These are phyloP conservation scores for Zygosaccharomyces rouxii DNA, from an alignment of 805 yeast species.

Conservation along the genomic window DNA sequence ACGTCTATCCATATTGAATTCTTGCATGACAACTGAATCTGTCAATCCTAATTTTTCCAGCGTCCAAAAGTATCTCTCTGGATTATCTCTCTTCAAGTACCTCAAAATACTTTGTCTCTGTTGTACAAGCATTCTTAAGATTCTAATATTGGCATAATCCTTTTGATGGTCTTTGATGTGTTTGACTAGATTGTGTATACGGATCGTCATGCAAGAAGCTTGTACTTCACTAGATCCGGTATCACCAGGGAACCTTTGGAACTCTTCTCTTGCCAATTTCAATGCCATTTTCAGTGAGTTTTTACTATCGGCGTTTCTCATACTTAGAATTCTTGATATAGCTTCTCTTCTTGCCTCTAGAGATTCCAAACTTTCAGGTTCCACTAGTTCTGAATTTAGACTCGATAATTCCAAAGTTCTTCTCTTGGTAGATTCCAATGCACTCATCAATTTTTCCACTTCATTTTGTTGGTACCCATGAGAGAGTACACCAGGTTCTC, in stretches of 20 bases:
- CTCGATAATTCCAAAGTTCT: conserved; percentile 26
- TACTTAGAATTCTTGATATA: conserved; percentile 62
- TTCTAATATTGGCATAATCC: conserved; percentile 66
- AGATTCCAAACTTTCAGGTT: conserved; percentile 32
- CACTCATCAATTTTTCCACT: conserved; percentile 69
- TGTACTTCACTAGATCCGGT: conserved; percentile 95
- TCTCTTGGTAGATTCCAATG: conserved; percentile 38
- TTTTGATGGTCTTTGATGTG: conserved; percentile 68
- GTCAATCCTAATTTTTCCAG: conserved; percentile 83
- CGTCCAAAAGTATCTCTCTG: conserved; percentile 80
- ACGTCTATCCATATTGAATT: conserved; percentile 74
- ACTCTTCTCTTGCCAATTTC: conserved; percentile 68
- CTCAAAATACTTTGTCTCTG: conserved; percentile 78
- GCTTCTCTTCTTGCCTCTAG: conserved; percentile 63
- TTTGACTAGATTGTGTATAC: conserved; percentile 69
- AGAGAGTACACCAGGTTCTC: conserved; percentile 61
- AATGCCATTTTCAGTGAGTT: conserved; percentile 58
- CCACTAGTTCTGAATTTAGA: conserved; percentile 23
- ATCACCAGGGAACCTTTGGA: conserved; percentile 80
- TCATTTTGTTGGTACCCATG: conserved; percentile 56
- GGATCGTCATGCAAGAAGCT: conserved; percentile 83
- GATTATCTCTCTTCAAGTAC: conserved; percentile 75
- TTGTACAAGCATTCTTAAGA: conserved; percentile 79
- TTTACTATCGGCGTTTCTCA: conserved; percentile 61
- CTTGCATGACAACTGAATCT: conserved; percentile 71